These are phyloP conservation scores for Xylaria sp. DNA, from an alignment of 2,329 filamentous ascomycete genomes.

Conservation along the genomic window DNA sequence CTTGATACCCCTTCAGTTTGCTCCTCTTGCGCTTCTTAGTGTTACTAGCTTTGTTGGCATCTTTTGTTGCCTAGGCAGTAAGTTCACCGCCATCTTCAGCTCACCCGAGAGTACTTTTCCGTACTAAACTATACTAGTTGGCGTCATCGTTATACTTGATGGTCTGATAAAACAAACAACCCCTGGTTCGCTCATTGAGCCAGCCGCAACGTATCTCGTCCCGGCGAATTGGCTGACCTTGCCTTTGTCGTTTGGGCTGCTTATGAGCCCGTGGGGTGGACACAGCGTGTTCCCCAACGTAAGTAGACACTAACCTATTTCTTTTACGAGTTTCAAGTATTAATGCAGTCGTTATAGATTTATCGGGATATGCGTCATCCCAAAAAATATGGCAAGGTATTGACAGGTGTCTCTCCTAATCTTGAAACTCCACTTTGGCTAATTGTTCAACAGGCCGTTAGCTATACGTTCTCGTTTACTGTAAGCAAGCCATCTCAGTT, in stretches of 20 bases:
- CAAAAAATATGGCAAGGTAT: slow-evolving; percentile 72
- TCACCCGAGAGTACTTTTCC: slow-evolving; percentile 19
- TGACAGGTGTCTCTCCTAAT: neutral
- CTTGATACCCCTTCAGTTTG: slow-evolving; percentile 83
- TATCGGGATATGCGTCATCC: slow-evolving; percentile 77
- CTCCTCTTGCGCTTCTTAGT: slow-evolving; percentile 84
- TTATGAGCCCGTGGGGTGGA: slow-evolving; percentile 80
- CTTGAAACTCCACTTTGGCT: slow-evolving; percentile 23
- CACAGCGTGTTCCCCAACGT: slow-evolving; percentile 83
- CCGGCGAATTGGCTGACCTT: slow-evolving; percentile 88
- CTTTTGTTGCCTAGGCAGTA: slow-evolving; percentile 86
- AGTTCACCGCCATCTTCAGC: slow-evolving; percentile 54
- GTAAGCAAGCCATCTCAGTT: slow-evolving; percentile 57
- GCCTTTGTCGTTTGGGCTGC: slow-evolving; percentile 86
- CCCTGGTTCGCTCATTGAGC: slow-evolving; percentile 86
- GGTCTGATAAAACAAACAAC: slow-evolving; percentile 83
- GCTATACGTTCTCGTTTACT: slow-evolving; percentile 86
- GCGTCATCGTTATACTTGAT: slow-evolving; percentile 84
- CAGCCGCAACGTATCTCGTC: slow-evolving; percentile 82
- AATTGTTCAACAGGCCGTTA: slow-evolving; percentile 67
- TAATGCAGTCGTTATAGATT: slow-evolving; percentile 55
- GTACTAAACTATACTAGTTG: slow-evolving; percentile 64
- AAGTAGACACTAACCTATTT: slow-evolving; percentile 36
- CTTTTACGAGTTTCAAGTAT: neutral
- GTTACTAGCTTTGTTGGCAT: slow-evolving; percentile 96